Conservation (phyloP, 345 rosid species). For the Lumnitzera racemosa region DNA sequence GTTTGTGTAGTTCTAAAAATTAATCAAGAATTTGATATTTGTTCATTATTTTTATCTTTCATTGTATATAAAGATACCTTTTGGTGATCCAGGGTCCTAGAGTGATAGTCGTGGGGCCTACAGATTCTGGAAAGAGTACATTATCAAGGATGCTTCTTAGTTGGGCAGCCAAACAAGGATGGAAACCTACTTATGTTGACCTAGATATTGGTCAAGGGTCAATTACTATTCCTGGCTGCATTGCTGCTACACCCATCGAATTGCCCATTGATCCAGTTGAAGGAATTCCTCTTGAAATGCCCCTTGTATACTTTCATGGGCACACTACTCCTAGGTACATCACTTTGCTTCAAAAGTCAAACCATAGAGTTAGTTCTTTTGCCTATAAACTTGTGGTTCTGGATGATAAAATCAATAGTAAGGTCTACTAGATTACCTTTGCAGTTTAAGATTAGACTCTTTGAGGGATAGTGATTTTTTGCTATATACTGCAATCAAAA, state of each 20-base stretch:
- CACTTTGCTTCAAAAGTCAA: too few relatives aligned
- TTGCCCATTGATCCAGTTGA: slow-evolving; percentile 91
- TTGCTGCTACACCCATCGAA: slow-evolving; percentile 90
- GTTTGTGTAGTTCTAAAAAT: background rate
- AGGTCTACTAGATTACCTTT: too few relatives aligned
- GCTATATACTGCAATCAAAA: background rate
- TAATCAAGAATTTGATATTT: background rate
- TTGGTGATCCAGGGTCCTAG: slow-evolving; percentile 61
- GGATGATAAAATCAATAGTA: too few relatives aligned
- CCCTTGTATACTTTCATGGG: slow-evolving; percentile 82
- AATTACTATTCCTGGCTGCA: slow-evolving; percentile 73
- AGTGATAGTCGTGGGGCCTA: slow-evolving; percentile 82
- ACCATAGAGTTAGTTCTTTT: slow-evolving; percentile 4
- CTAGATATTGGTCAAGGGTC: slow-evolving; percentile 95
- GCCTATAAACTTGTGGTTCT: background rate
- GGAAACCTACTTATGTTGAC: slow-evolving; percentile 83
- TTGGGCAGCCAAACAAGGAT: slow-evolving; percentile 94
- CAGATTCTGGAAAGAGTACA: slow-evolving; percentile 93
- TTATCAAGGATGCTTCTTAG: slow-evolving; percentile 88
- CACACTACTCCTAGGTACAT: slow-evolving; percentile 65
- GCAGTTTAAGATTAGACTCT: too few relatives aligned
- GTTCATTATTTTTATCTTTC: background rate
- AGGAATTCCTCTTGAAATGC: slow-evolving; percentile 88
- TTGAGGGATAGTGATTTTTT: background rate
- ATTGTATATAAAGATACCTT: slow-evolving; percentile 2